These are phyloP conservation scores for Wickerhamiella allomyrinae DNA, from an alignment of 805 yeast genomes.

Conservation along the genomic window DNA sequence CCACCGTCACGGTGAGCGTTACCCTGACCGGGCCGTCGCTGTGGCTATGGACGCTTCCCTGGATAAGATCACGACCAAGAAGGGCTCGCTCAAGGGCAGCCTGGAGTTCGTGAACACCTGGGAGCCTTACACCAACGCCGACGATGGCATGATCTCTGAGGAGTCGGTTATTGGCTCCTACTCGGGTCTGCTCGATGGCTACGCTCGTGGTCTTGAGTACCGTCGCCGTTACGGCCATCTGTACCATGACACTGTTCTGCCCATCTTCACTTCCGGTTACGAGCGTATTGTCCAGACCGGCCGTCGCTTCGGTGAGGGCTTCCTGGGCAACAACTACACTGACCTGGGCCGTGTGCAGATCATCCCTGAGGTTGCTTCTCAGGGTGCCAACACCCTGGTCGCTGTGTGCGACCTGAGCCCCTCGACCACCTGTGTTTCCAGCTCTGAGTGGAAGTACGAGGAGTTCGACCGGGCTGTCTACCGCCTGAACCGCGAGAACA, in stretches of 20 bases:
- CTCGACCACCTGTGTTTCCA: constrained; percentile 4
- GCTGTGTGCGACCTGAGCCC: constrained; percentile 4
- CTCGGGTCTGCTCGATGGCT: constrained; percentile 37
- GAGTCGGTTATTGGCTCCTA: constrained; percentile 38
- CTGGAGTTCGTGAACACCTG: constrained; percentile 34
- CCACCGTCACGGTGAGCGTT: constrained; percentile 48
- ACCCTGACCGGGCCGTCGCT: constrained; percentile 24
- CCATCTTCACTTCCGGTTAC: constrained; percentile 39
- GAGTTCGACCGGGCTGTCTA: constrained; percentile 14
- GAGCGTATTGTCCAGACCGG: constrained; percentile 28
- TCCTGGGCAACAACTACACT: constrained; percentile 11
- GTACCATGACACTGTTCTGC: constrained; percentile 27
- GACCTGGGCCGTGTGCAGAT: constrained; percentile 7
- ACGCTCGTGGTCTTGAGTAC: constrained; percentile 34
- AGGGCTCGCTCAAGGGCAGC: constrained; percentile 8
- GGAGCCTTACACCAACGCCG: constrained; percentile 29
- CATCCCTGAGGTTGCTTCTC: constrained; percentile 10
- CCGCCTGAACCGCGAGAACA: constrained; percentile 20
- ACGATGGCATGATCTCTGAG: constrained; percentile 19
- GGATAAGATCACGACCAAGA: constrained; percentile 5
- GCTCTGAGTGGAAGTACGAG: constrained; percentile 4
- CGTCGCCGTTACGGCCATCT: constrained; percentile 35
- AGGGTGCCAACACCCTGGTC: constrained; percentile 12
- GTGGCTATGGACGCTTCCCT: constrained; percentile 7
- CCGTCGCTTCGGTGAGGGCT: constrained; percentile 14